phyloP scores from a whole-genome alignment of 2,329 filamentous ascomycete species.

The Macrophomina pseudophaseolina region DNA sequence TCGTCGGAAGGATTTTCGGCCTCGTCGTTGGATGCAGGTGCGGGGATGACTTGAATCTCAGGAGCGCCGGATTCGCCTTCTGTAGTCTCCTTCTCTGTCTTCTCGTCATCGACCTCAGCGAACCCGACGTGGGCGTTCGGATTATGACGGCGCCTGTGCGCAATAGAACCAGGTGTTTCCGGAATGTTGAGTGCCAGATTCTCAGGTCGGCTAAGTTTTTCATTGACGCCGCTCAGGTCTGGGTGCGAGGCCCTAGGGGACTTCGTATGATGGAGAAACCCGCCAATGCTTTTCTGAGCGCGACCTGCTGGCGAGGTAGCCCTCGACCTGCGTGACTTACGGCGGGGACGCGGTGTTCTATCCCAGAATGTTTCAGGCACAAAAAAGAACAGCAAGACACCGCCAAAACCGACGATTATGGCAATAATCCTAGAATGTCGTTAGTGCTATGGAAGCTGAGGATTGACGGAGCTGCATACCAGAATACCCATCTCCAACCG shows the following conservation, averaged over 20 bases:
- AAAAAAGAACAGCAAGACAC: constrained; percentile 80
- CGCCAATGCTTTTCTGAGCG: constrained; percentile 26
- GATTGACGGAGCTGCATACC: constrained; percentile 49
- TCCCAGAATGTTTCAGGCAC: constrained; percentile 98
- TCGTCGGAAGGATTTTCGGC: neutral
- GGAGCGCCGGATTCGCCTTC: neutral
- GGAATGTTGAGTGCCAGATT: neutral
- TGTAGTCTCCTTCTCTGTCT: neutral
- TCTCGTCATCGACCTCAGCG: constrained; percentile 36
- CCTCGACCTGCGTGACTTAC: constrained; percentile 27
- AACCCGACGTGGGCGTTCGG: constrained; percentile 63
- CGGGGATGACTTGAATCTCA: constrained; percentile 18
- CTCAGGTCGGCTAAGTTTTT: constrained; percentile 25
- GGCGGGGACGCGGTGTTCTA: constrained; percentile 66
- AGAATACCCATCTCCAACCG: constrained; percentile 91
- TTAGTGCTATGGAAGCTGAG: neutral
- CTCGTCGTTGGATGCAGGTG: constrained; percentile 23
- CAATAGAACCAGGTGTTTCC: constrained; percentile 7
- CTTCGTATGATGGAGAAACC: constrained; percentile 8
- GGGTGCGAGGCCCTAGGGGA: constrained; percentile 4
- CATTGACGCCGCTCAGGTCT: constrained; percentile 6
- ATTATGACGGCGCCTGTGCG: constrained; percentile 33
- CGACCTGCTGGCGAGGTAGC: constrained; percentile 10
- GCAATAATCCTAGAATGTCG: constrained; percentile 69
- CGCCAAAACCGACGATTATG: constrained; percentile 75